A percentile compares a stretch with the other conserved stretches of the same genome.
These are phyloP conservation scores for Cucurbitaria berberidis DNA, from an alignment of 2,329 filamentous ascomycete species.

Conservation along the genomic window DNA sequence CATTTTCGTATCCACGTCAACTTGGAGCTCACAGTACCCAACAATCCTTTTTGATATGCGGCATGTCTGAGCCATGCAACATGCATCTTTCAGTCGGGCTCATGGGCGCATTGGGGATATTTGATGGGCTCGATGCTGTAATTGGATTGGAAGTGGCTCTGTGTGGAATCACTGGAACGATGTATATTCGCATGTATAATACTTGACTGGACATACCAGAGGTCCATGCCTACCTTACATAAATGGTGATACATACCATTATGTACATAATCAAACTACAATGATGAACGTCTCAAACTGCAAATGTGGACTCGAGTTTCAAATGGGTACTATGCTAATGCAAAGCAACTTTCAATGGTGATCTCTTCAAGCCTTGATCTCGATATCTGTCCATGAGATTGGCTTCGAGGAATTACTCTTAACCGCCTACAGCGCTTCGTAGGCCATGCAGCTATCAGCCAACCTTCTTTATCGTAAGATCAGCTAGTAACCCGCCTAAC, in stretches of 20 bases:
- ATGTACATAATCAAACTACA: not conserved
- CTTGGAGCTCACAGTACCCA: not conserved
- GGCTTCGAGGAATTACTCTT: no score
- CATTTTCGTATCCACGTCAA: not conserved
- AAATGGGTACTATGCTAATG: no score
- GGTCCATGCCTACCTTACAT: not conserved
- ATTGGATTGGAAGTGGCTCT: not conserved
- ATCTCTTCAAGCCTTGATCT: not conserved
- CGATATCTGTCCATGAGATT: not conserved
- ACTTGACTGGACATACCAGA: not conserved
- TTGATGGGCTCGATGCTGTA: not conserved
- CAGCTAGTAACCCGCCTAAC: conserved; percentile 46
- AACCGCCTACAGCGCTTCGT: not conserved
- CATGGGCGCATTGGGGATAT: not conserved
- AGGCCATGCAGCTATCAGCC: no score
- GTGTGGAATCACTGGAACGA: not conserved
- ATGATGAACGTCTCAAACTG: not conserved
- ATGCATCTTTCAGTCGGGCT: not conserved
- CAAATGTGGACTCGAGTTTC: not conserved
- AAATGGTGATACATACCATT: not conserved
- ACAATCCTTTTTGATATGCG: not conserved
- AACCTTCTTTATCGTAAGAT: no score
- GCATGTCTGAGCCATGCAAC: not conserved
- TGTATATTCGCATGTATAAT: conserved; percentile 4
- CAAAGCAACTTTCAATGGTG: not conserved